phyloP scores from a whole-genome alignment of 2,329 filamentous ascomycete species.

The Botrytis pseudocinerea region DNA sequence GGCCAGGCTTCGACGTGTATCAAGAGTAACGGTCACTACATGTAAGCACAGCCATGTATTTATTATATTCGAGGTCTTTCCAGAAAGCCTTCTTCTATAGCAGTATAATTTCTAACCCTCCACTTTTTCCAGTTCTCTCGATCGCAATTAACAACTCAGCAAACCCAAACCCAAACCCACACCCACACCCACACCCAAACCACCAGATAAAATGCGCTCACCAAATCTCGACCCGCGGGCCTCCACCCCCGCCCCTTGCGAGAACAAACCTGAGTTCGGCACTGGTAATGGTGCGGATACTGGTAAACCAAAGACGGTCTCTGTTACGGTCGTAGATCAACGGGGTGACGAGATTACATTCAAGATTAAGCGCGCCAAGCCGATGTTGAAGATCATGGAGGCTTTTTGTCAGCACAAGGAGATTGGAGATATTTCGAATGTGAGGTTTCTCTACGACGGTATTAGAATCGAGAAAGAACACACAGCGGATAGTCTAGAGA shows the following conservation, averaged over 20 bases:
- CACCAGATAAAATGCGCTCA: not conserved
- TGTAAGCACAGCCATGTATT: not conserved
- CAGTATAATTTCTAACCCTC: not conserved
- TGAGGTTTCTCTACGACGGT: conserved; percentile 15
- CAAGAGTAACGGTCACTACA: not conserved
- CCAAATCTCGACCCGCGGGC: not conserved
- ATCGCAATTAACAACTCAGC: not conserved
- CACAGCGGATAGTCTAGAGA: conserved; percentile 14
- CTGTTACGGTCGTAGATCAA: conserved; percentile 4
- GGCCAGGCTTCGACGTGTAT: not conserved
- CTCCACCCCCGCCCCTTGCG: too few species aligned
- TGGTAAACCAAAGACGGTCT: not conserved
- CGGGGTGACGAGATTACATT: not conserved
- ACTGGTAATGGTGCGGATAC: not conserved
- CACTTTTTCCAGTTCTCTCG: not conserved
- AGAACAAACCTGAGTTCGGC: not conserved
- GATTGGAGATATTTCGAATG: not conserved
- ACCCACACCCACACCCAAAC: not conserved
- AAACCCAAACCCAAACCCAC: not conserved
- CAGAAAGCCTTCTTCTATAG: not conserved
- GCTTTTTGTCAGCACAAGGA: conserved; percentile 1
- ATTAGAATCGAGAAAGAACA: not conserved
- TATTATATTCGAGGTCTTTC: not conserved
- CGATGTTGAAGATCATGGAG: conserved; percentile 6
- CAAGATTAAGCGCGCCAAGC: conserved; percentile 14